Evolutionary conservation across 1,284 basidiomycete species (phyloP).

Genomic region (Pseudozyma tsukubaensis): DNA sequence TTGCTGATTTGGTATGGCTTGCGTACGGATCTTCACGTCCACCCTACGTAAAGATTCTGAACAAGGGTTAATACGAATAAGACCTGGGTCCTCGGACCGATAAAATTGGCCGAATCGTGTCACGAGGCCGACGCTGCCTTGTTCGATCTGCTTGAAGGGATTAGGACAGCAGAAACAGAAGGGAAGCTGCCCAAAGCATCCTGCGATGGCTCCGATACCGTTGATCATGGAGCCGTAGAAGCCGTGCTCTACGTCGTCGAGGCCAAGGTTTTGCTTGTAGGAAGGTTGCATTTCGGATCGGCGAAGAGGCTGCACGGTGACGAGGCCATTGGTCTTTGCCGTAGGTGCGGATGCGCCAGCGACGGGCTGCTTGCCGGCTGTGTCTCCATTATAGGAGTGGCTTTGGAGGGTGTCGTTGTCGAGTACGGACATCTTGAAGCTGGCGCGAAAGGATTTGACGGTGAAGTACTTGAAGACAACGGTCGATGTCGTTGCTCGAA

Average conservation of each 20-base stretch:
- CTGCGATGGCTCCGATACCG: slow-evolving; percentile 48
- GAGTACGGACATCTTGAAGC: slow-evolving; percentile 23
- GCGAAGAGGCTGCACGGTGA: slow-evolving; percentile 80
- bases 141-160: slow-evolving; percentile 78
- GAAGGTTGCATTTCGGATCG: slow-evolving; percentile 73
- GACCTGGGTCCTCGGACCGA: slow-evolving; percentile 91
- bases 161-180: slow-evolving; percentile 76
- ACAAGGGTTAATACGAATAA: slow-evolving; percentile 91
- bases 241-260: slow-evolving; percentile 48
- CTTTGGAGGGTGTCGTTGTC: slow-evolving; percentile 19
- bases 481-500: neutral
- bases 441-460: neutral
- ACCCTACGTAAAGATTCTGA: slow-evolving; percentile 76
- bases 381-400: slow-evolving; percentile 15
- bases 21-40: slow-evolving; percentile 94
- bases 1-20: slow-evolving; percentile 83
- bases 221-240: slow-evolving; percentile 62
- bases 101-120: slow-evolving; percentile 92
- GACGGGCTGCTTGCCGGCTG: slow-evolving; percentile 19
- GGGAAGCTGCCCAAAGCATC: slow-evolving; percentile 79
- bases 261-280: slow-evolving; percentile 59
- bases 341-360: slow-evolving; percentile 8
- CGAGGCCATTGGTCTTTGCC: slow-evolving; percentile 24
- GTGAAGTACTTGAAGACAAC: neutral
- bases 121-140: slow-evolving; percentile 90